phyloP scores from a whole-genome alignment of 1,139 yeast genomes.

The Yamadazyma dushanensis region DNA sequence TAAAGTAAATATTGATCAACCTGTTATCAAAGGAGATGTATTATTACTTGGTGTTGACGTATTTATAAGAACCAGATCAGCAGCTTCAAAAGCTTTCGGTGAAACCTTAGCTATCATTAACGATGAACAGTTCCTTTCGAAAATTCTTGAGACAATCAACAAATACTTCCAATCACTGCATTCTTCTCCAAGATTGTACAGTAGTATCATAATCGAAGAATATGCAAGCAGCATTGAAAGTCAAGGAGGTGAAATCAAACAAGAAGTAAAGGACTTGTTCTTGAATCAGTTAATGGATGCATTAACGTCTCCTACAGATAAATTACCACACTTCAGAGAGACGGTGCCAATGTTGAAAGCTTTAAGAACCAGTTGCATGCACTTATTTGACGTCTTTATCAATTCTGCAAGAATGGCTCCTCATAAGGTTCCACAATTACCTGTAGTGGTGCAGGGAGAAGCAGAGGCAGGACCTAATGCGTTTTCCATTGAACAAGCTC shows the following conservation, averaged over 20 bases:
- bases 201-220: conserved; percentile 72
- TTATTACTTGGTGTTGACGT: conserved; percentile 77
- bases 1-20: conserved; percentile 85
- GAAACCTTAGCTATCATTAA: conserved; percentile 58
- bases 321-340: conserved; percentile 70
- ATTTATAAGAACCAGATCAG: conserved; percentile 72
- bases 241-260: conserved; percentile 17
- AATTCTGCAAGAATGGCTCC: conserved; percentile 74
- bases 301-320: conserved; percentile 42
- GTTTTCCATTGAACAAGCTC: conserved; percentile 77
- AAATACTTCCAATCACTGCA: conserved; percentile 57
- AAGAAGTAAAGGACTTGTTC: conserved; percentile 20
- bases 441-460: conserved; percentile 92
- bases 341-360: conserved; percentile 83
- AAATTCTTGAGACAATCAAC: conserved; percentile 40
- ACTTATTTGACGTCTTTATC: conserved; percentile 73
- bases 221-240: conserved; percentile 49
- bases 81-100: conserved; percentile 80
- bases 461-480: conserved; percentile 94
- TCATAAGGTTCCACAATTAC: conserved; percentile 78
- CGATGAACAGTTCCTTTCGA: conserved; percentile 34
- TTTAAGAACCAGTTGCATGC: conserved; percentile 84
- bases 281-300: conserved; percentile 29
- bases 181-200: conserved; percentile 77
- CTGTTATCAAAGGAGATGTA: conserved; percentile 89